phyloP scores from a whole-genome alignment of 2,329 filamentous ascomycete genomes.

The Aspergillus carbonarius region DNA sequence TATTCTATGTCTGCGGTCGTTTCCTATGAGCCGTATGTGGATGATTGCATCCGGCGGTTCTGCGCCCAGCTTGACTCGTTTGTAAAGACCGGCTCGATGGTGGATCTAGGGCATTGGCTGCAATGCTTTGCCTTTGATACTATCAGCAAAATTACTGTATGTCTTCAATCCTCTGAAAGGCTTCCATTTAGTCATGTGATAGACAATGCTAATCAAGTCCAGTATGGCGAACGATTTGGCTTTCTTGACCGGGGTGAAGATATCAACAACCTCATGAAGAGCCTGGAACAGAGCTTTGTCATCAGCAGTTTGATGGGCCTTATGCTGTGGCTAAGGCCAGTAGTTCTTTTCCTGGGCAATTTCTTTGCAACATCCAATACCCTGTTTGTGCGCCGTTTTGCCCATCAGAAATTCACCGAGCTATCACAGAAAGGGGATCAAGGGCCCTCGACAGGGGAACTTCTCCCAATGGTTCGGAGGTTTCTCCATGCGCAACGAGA shows the following conservation, averaged over 20 bases:
- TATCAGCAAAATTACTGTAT: constrained; percentile 68
- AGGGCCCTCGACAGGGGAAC: constrained; percentile 15
- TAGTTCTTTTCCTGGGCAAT: constrained; percentile 74
- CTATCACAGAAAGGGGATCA: constrained; percentile 11
- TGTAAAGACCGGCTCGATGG: neutral
- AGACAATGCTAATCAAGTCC: neutral
- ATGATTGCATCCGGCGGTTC: constrained; percentile 13
- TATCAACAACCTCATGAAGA: constrained; percentile 41
- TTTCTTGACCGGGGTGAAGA: constrained; percentile 75
- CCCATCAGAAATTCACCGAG: constrained; percentile 22
- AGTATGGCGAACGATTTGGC: constrained; percentile 70
- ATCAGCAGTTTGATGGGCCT: constrained; percentile 57
- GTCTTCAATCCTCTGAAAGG: neutral
- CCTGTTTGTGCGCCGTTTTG: constrained; percentile 24
- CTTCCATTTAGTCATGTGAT: no score
- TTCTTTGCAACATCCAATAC: constrained; percentile 22
- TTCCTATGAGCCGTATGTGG: constrained; percentile 17
- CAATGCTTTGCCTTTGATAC: constrained; percentile 83
- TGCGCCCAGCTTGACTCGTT: constrained; percentile 10
- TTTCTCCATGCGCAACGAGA: constrained; percentile 27
- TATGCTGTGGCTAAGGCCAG: constrained; percentile 67
- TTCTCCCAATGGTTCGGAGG: constrained; percentile 19
- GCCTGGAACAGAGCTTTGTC: constrained; percentile 12
- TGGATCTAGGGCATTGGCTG: constrained; percentile 55
- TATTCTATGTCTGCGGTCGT: constrained; percentile 18